Base-by-base conservation (phyloP, 1,284 basidiomycete species). In the Tilletiaria anomala region DNA sequence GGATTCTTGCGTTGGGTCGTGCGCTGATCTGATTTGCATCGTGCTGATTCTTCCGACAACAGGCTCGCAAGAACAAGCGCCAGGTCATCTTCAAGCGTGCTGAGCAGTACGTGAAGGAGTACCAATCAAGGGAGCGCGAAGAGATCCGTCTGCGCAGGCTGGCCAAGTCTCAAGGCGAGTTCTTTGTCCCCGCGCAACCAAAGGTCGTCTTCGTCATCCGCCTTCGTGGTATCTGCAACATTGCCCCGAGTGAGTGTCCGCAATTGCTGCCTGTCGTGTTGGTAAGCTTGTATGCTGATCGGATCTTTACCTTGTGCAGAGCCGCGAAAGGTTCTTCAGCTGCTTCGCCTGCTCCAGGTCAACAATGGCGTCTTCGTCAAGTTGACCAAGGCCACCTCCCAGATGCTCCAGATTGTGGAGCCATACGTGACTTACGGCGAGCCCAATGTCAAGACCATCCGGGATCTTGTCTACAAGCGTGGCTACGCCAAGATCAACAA, bases 321-420 rank as follows among this genome's bases (percentile, higher is more conserved):
- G 75, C 93, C 91, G 63, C 82, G 88, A 71, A 97, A 97, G 78
- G 94, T 97, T 70, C 74, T 97, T 67, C 91, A 97, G 71, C 81
- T 99, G 53, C 83, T 99, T 68, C 87, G 91, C 65, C 80, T 99
- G 51, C 80, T 94, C 58, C 93, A 97, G 72, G 97, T 99, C 76
- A 97, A 97, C 82, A 96, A 93, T 70, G 93, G 91, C 73, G 82
- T 97, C 48, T 97, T 99, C 68, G 78, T 99, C 69, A 89, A 89
- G 72, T 86, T 87, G 48, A 97, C 87, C 67, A 75, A 78, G 73
- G 89, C 93, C 31, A 96, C 89, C 43, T 78, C 84, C 64, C 86
- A 96, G 71, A 96, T 96, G 93, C 82, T 97, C 63, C 84, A 87
- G 70, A 78, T 96, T 44, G 80, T 97, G 58, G 86, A 91, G 72